phyloP scores from a whole-genome alignment of 352 stramenopile genomes.

The Phytophthora kernoviae region DNA sequence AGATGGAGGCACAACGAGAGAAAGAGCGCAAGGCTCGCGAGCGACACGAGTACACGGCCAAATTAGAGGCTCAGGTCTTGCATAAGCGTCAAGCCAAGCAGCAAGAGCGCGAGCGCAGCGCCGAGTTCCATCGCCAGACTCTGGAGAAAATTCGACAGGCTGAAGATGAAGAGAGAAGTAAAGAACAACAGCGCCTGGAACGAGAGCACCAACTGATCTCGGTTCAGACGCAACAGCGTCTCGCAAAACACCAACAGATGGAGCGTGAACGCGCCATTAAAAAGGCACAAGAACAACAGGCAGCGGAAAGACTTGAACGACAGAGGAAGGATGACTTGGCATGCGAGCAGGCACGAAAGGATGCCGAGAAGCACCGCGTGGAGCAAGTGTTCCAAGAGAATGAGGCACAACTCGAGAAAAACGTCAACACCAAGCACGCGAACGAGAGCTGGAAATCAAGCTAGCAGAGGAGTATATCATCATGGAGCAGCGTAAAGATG shows the following conservation, averaged over 20 bases:
- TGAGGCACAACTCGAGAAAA: slow-evolving; percentile 67
- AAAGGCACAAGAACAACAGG: slow-evolving; percentile 55
- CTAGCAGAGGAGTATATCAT: slow-evolving; percentile 71
- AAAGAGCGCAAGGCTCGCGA: slow-evolving; percentile 44
- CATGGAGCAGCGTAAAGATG: slow-evolving; percentile 79
- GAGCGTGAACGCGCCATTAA: slow-evolving; percentile 55
- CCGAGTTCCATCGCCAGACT: slow-evolving; percentile 58
- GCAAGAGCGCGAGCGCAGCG: slow-evolving; percentile 46
- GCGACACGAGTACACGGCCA: slow-evolving; percentile 42
- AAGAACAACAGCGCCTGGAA: slow-evolving; percentile 58
- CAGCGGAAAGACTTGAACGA: slow-evolving; percentile 45
- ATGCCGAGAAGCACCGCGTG: slow-evolving; percentile 68
- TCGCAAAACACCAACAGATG: slow-evolving; percentile 58
- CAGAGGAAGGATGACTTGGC: slow-evolving; percentile 62
- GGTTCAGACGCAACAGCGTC: slow-evolving; percentile 72
- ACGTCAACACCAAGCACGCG: slow-evolving; percentile 48
- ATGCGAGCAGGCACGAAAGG: slow-evolving; percentile 51
- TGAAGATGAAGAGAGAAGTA: slow-evolving; percentile 62
- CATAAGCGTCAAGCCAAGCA: slow-evolving; percentile 41
- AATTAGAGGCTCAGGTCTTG: slow-evolving; percentile 60
- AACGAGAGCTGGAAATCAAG: slow-evolving; percentile 69
- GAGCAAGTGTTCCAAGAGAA: slow-evolving; percentile 68
- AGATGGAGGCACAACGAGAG: slow-evolving; percentile 47
- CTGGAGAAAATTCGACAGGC: slow-evolving; percentile 49
- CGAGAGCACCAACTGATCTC: slow-evolving; percentile 64